Base-by-base conservation (phyloP, 2,329 filamentous ascomycete genomes). In the Coniella vitis region DNA sequence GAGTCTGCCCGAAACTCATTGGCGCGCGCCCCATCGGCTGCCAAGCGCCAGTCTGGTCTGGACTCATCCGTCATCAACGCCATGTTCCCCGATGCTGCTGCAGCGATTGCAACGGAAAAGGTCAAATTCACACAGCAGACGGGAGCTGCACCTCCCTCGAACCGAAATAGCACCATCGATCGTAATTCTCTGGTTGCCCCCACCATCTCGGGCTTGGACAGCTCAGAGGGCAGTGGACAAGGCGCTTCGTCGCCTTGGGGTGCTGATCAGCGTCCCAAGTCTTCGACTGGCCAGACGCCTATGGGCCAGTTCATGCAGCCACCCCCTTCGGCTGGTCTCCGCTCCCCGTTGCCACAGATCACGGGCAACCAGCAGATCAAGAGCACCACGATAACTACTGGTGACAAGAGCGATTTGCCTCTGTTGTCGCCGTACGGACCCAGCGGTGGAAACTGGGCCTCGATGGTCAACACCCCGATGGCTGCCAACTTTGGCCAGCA, bases 31-130 rank as follows among this genome's bases (percentile, higher is more conserved):
- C 85, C 87, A 43, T 81, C 89, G 12, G 78, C 84, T 45, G 81
- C 83, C 45, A 97, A 96, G 73, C 84, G 93, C 58, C 93, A 95
- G 65, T 97, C 93, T 39, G 90, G 86, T n/a, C 81, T 98, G 49
- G 91, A 97, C 64, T 78, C 88, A 4, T 89, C 85, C 29, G 94
- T 89, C 20, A 96, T 98, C 69, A 95, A 95, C 68, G 90, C 89
- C 60, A 97, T 98, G 93, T 98, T 98, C 66, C 93, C 93, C 7
- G 93, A 98, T 71, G 93, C 93, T 38, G 93, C 93, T 13, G 91
- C 91, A 37, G 93, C 93, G n/a, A 97, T 98, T 65, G 91, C 91
- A 21, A 95, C 93, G 53, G 91, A 98, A 68, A 96, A 96, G 73
- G 91, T 90, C 51, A 94, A 96, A 65, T 97, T 94, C 63, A 94